A percentile compares a stretch with the other conserved stretches of the same genome.
These are phyloP conservation scores for Hanseniaspora sp. DNA, from an alignment of 1,139 yeast species.

Conservation along the genomic window DNA sequence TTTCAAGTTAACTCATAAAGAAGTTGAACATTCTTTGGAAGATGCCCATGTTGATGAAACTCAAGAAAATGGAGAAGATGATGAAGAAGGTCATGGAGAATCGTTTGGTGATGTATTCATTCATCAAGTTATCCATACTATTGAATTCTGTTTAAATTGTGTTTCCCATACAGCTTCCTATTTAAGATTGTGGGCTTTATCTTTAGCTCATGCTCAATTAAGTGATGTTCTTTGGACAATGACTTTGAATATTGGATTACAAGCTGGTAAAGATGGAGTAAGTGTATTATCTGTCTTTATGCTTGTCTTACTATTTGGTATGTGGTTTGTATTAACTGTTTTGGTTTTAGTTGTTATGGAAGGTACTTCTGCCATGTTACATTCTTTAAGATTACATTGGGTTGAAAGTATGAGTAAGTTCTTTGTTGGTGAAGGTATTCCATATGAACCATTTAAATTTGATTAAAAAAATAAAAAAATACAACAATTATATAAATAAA, in stretches of 20 bases:
- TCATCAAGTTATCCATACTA: slow-evolving; percentile 96
- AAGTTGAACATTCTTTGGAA: slow-evolving; percentile 23
- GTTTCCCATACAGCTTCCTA: slow-evolving; percentile 98
- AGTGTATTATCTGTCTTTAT: slow-evolving; percentile 29
- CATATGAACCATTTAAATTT: slow-evolving; percentile 74
- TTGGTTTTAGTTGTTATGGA: slow-evolving; percentile 92
- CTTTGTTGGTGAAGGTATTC: slow-evolving; percentile 88
- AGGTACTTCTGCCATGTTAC: slow-evolving; percentile 98
- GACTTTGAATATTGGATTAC: slow-evolving; percentile 83
- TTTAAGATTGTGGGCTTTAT: slow-evolving; percentile 90
- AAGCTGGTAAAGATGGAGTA: slow-evolving; percentile 61
- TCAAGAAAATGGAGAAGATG: slow-evolving; percentile 33
- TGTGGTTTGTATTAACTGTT: slow-evolving; percentile 90
- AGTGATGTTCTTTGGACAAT: slow-evolving; percentile 91
- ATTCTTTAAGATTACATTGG: slow-evolving; percentile 94
- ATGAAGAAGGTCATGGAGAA: slow-evolving; percentile 41
- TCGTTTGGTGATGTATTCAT: slow-evolving; percentile 88
- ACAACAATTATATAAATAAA: neutral
- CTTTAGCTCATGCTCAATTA: slow-evolving; percentile 93
- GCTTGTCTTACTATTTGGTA: slow-evolving; percentile 71
- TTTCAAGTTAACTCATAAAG: slow-evolving; percentile 36
- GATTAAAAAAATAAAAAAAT: slow-evolving; percentile 26
- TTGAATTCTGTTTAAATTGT: slow-evolving; percentile 94
- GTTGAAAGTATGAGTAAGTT: slow-evolving; percentile 98
- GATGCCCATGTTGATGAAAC: slow-evolving; percentile 17